These are phyloP conservation scores for Phaeosphaeria sp. DNA, from an alignment of 2,329 filamentous ascomycete genomes.

Conservation along the genomic window DNA sequence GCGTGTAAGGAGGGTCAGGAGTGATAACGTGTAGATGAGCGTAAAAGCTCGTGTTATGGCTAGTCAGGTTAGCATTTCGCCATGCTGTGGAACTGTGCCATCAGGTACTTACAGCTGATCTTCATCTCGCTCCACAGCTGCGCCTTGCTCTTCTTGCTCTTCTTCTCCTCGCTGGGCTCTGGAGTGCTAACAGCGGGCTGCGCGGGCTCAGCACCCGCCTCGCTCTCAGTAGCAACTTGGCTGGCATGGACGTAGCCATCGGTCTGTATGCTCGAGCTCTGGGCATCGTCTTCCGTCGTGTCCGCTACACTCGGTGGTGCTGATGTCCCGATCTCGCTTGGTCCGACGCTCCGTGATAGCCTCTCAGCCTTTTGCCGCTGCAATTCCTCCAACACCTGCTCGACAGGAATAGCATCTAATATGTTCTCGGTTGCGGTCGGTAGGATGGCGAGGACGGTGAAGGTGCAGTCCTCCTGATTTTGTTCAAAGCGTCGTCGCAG, in stretches of 20 bases:
- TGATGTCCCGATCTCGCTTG: slow-evolving; percentile 65
- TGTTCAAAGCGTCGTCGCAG: slow-evolving; percentile 96
- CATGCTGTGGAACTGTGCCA: slow-evolving; percentile 7
- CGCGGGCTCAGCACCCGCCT: slow-evolving; percentile 51
- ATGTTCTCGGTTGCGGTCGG: slow-evolving; percentile 92
- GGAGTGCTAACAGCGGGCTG: slow-evolving; percentile 36
- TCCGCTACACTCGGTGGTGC: slow-evolving; percentile 69
- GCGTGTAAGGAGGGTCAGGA: slow-evolving; percentile 89
- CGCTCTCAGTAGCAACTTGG: slow-evolving; percentile 65
- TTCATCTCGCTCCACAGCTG: slow-evolving; percentile 98
- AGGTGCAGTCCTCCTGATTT: slow-evolving; percentile 98
- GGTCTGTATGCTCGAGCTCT: slow-evolving; percentile 78
- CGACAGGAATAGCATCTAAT: slow-evolving; percentile 85
- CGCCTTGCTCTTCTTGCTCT: slow-evolving; percentile 80
- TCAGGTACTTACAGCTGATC: slow-evolving; percentile 75
- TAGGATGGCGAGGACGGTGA: slow-evolving; percentile 93
- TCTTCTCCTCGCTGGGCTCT: slow-evolving; percentile 54
- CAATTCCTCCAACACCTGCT: slow-evolving; percentile 90
- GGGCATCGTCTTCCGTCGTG: slow-evolving; percentile 74
- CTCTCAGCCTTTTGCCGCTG: slow-evolving; percentile 89
- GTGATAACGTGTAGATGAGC: slow-evolving; percentile 85
- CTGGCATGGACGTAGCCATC: slow-evolving; percentile 85
- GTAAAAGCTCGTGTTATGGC: slow-evolving; percentile 92
- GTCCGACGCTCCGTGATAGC: slow-evolving; percentile 64
- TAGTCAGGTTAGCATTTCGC: slow-evolving; percentile 47